Conservation (phyloP, 1,284 basidiomycete genomes). For the Puccinia polysora region DNA sequence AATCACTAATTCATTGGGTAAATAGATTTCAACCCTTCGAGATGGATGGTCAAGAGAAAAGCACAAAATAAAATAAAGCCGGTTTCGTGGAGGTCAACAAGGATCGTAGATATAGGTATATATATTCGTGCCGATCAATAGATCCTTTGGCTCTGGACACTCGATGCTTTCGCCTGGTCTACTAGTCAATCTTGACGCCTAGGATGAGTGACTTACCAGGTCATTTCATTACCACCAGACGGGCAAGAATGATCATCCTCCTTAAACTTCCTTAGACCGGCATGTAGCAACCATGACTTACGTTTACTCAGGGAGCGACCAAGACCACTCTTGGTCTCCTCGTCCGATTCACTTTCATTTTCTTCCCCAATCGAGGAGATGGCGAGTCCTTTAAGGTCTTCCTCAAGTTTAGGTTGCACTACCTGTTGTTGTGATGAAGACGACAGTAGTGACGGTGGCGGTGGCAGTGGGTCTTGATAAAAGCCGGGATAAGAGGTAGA, state of each 20-base stretch:
- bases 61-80: background rate
- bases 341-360: background rate
- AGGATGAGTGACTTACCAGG: background rate
- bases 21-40: conserved; percentile 19
- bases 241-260: background rate
- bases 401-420: too few relatives aligned
- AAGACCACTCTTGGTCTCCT: background rate
- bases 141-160: too few relatives aligned
- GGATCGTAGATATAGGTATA: background rate
- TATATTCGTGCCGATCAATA: too few relatives aligned
- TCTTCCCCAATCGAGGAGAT: background rate
- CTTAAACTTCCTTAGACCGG: background rate
- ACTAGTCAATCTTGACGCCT: background rate
- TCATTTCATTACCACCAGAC: conserved; percentile 9
- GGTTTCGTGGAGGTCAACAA: background rate
- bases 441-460: too few relatives aligned
- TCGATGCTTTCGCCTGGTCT: background rate
- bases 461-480: too few relatives aligned
- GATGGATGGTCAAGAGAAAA: background rate
- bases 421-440: too few relatives aligned
- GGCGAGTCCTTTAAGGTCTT: background rate
- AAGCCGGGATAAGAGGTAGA: background rate
- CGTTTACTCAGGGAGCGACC: background rate
- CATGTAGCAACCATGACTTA: conserved; percentile 16
- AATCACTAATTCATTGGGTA: conserved; percentile 32